Base-by-base conservation (phyloP, 345 rosid genomes). In the Conringia planisiliqua region DNA sequence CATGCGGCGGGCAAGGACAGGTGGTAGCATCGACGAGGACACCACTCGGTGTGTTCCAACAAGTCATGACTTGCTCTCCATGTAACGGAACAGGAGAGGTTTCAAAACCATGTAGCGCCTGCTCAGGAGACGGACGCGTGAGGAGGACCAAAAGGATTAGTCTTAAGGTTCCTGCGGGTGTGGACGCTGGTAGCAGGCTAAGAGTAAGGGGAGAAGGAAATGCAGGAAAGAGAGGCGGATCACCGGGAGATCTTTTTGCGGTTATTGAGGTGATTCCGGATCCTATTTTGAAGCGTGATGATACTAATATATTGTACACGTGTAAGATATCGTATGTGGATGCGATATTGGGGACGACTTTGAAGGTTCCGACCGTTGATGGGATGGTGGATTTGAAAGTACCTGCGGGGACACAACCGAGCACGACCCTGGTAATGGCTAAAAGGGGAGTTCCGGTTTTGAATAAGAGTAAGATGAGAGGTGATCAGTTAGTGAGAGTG, bases 1-100 rank as follows among this genome's bases (percentile, higher is more conserved):
- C 97, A 1, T 92, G 99, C 16, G 94, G 98, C 8, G 99, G 99
- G 11, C 99, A 92, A 83, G 99, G 99, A 40, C 99, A 92, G 72
- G 98, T 96, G 39, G 82, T 96, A 63, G 83, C 96, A 22, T 89
- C 98, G 2, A 89, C 97, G 2, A 86, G 98, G 76, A 96, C 98
- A 46, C 98, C 99, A 1, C 75, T 96, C 24, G 98, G 99, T 32
- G 94, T 96, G 35, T 96, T 96, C 85, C 98, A 96, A 83, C 99
- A 92, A 81, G 99, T 96, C 42, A 96, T 86, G 91, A 86, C 89
- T 48, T 92, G 99, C 78, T 88, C 94, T n/a, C 71, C 91, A 0
- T 96, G 99, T 47, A 79, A 88, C 20, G 98, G 98, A 47, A 82
- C 88, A 0, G 99, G 99, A 44, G 95, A 92, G 73, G 74, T 86